Evolutionary conservation across 129 eudicot genomes (phyloP), one percentile per base, ranked within the genome.

Genomic region (Flaveria brownii): DNA sequence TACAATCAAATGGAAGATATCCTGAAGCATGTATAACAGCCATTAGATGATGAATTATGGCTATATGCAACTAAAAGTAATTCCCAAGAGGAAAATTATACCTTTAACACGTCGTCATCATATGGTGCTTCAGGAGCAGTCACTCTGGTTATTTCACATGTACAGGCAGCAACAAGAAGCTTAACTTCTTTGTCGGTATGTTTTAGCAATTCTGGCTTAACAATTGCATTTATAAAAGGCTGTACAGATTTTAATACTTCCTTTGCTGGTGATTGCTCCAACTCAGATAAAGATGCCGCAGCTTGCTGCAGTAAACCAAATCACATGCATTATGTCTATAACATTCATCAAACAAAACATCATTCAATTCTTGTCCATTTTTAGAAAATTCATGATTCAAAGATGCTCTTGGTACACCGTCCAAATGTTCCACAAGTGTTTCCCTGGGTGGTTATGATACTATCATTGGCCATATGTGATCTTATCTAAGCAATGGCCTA

Each of bases 91-190:
- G 18, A 67, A 66, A 71, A 23, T 16, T 11, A 55, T 80, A 91
- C 99, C 99, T 94, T 94, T 51, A 94, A 67, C 62, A 91, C 75
- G 26, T 87, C 93, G 80, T 94, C 99, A 51, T 82, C 90, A 28
- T 91, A 94, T 49, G 99, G 99, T 16, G 97, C 93, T 76, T 91
- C 99, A 9, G 99, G 99, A 64, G 99, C 99, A 77, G 99, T 94
- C 25, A 94, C 87, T 75, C 99, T 82, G 61, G 97, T 91, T 51
- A 94, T 89, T 85, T 94, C 99, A 78, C 99, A 94, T 39, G 89
- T 81, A 80, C 99, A 91, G 6, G 97, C 72, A 51, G 99, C 97
- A 69, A 91, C 96, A 80, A 89, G 86, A 73, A 94, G 99, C 81
- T 87, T 94, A 57, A 94, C 92, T 71, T 94, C 99, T 77, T 86